Base-by-base conservation (phyloP, 192 early-diverging fungal genomes). In the Entomortierella parvispora region DNA sequence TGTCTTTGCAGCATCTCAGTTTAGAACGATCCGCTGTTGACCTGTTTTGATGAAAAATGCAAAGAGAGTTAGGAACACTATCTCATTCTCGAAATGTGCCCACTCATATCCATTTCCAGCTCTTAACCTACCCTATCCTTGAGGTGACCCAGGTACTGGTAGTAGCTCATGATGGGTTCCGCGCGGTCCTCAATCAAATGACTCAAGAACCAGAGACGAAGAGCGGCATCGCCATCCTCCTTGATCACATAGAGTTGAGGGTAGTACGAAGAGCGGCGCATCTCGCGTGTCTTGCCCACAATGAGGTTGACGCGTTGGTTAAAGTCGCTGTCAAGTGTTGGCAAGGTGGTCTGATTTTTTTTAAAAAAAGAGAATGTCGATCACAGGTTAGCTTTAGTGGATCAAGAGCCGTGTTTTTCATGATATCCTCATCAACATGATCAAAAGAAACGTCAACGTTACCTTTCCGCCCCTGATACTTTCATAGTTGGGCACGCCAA, bases 151-250 rank as follows among this genome's bases (percentile, higher is more conserved):
- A 94, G 82, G 78, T 90, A 92, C 80, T 94, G 93, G 65, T 87
- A 85, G 75, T 92, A 93, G 65, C 91, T 92, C 82, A 89, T 87
- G 0, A 89, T 85, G 50, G 84, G 86, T 43, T 95, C 91, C 31
- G 90, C 92, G 55, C 95, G 89, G 77, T 99, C 97, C 72, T 97
- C 96, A n/a, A 97, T 86, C 69, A 99, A 79, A 65, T 94, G 93
- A 54, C 90, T 89, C 66, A 94, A 65, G 84, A 97, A 94, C 92
- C 87, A 86, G 82, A 93, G 83, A 7, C 97, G 87, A 62, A 96
- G 58, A 6, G 81, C 84, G 23, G 91, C 88, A 62, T 97, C 95
- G 17, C 93, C 94, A 68, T 99, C 96, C 74, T 99, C 96, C 82
- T 95, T 95, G 53, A 95, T 89, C 44, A 99, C 79, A 72, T 93